A percentile compares a stretch with the other conserved stretches of the same genome.
phyloP scores from a whole-genome alignment of 2,329 filamentous ascomycete species.

The Pseudomassariella vexata region DNA sequence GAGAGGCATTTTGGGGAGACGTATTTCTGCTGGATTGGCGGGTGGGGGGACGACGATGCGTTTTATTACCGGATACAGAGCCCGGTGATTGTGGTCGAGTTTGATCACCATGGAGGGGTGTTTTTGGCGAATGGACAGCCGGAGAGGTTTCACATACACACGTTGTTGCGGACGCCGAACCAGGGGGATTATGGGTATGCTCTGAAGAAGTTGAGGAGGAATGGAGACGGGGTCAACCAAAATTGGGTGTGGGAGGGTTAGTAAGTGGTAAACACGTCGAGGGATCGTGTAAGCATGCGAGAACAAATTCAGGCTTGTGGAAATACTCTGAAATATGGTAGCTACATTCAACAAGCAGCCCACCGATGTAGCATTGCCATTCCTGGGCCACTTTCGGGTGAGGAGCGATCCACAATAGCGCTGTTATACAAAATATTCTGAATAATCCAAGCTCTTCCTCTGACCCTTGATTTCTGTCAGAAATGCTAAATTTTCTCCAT shows the following conservation, averaged over 20 bases:
- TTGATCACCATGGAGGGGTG: slow-evolving; percentile 75
- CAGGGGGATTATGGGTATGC: slow-evolving; percentile 68
- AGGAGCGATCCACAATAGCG: too few species aligned
- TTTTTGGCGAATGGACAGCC: slow-evolving; percentile 69
- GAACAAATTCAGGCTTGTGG: too few species aligned
- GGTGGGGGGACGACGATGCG: slow-evolving; percentile 57
- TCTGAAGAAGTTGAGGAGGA: slow-evolving; percentile 30
- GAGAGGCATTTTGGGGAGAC: slow-evolving; percentile 59
- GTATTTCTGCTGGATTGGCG: slow-evolving; percentile 76
- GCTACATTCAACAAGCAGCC: too few species aligned
- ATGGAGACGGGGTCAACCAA: slow-evolving; percentile 21
- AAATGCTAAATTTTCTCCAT: too few species aligned
- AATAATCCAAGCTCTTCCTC: too few species aligned
- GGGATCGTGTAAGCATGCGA: too few species aligned
- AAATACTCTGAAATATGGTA: too few species aligned
- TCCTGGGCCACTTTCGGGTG: too few species aligned
- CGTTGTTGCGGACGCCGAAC: slow-evolving; percentile 66
- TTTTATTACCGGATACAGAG: slow-evolving; percentile 78
- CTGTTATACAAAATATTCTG: too few species aligned
- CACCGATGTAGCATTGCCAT: too few species aligned
- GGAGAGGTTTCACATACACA: slow-evolving; percentile 76
- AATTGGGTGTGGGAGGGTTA: slow-evolving; percentile 35
- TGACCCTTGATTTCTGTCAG: too few species aligned
- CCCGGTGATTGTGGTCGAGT: slow-evolving; percentile 68
- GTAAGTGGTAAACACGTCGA: slow-evolving; percentile 1